phyloP scores from a whole-genome alignment of 345 rosid species.

The Bretschneidera sinensis region DNA sequence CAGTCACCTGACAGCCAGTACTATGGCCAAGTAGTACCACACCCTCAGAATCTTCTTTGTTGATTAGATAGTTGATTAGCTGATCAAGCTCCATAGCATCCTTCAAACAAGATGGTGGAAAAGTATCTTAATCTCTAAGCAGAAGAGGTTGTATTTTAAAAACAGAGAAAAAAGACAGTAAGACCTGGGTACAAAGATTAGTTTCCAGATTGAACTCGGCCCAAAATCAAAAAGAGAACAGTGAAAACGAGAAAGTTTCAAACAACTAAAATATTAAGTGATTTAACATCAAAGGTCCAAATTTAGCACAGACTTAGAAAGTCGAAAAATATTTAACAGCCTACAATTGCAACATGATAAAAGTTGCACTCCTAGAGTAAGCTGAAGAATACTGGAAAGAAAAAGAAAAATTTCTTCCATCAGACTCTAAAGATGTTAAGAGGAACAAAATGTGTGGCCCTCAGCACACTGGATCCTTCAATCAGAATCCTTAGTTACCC shows the following conservation, averaged over 20 bases:
- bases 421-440: no score
- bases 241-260: conserved; percentile 5
- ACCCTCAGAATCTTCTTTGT: conserved; percentile 92
- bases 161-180: not conserved
- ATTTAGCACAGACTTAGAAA: not conserved
- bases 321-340: not conserved
- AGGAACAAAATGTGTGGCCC: not conserved
- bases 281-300: not conserved
- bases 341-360: not conserved
- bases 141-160: not conserved
- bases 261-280: not conserved
- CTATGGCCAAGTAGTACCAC: conserved; percentile 93
- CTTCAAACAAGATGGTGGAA: conserved; percentile 40
- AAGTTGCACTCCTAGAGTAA: no score
- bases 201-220: conserved; percentile 1
- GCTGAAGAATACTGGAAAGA: not conserved
- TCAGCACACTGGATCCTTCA: not conserved
- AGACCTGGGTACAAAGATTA: not conserved
- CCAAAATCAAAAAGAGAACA: not conserved
- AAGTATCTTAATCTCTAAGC: conserved; percentile 10
- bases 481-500: not conserved
- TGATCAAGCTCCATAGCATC: conserved; percentile 91
- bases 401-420: no score
- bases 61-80: conserved; percentile 77
- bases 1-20: conserved; percentile 91